phyloP scores from a whole-genome alignment of 306 rosid genomes.

The Abrus precatorius region DNA sequence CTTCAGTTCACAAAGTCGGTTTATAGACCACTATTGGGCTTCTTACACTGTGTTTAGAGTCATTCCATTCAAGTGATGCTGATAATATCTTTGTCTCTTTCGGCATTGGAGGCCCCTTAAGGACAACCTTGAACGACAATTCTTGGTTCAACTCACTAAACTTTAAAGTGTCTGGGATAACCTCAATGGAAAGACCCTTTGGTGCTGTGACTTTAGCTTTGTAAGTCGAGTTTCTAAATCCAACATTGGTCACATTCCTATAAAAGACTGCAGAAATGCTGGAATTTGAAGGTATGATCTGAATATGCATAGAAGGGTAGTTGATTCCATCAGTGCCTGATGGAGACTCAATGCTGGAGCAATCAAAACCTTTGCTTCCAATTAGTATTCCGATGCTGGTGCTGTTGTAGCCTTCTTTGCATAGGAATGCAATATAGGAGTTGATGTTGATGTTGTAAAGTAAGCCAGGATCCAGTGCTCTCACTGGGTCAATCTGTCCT shows the following conservation, averaged over 20 bases:
- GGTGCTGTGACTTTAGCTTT: conserved; percentile 65
- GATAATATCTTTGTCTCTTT: conserved; percentile 9
- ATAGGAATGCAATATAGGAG: conserved; percentile 67
- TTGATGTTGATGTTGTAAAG: conserved; percentile 57
- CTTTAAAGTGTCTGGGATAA: conserved; percentile 62
- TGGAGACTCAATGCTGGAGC: conserved; percentile 49
- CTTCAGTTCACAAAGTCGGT: conserved; percentile 1
- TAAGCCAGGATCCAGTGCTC: conserved; percentile 73
- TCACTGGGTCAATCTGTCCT: conserved; percentile 72
- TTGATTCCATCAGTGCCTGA: conserved; percentile 79
- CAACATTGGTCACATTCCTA: conserved; percentile 73
- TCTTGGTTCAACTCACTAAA: conserved; percentile 51
- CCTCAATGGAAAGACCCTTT: conserved; percentile 59
- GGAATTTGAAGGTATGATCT: conserved; percentile 36
- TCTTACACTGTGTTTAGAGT: conserved; percentile 62
- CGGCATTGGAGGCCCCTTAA: conserved; percentile 61
- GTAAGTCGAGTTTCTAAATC: conserved; percentile 60
- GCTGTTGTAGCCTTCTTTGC: conserved; percentile 67
- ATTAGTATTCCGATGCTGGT: conserved; percentile 54
- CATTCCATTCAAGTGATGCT: conserved; percentile 74
- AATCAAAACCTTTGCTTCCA: conserved; percentile 56
- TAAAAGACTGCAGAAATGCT: conserved; percentile 62
- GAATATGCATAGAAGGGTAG: conserved; percentile 79
- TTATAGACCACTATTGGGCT: conserved; percentile 63
- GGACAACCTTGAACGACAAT: conserved; percentile 63